A percentile compares a stretch with the other conserved stretches of the same genome.
Evolutionary conservation across 768 basidiomycete genomes (phyloP).

Genomic region (Trametes sanguinea): DNA sequence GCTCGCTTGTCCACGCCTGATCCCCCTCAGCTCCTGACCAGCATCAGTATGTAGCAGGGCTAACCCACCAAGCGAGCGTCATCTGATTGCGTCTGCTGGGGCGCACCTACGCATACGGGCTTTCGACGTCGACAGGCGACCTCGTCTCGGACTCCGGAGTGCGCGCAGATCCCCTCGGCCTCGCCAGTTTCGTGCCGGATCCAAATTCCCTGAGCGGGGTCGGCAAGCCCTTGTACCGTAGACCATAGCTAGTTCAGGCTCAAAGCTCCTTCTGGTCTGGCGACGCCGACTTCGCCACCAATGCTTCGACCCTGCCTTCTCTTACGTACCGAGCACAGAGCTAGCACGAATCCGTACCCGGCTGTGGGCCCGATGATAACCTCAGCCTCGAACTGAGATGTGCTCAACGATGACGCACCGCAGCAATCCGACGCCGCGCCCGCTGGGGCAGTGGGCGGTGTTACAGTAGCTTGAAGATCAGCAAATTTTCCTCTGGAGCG

Average conservation of each 20-base stretch:
- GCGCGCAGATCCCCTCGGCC: neutral
- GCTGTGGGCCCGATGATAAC: neutral
- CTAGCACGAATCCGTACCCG: neutral
- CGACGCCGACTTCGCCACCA: neutral
- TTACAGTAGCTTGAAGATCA: neutral
- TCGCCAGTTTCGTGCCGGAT: neutral
- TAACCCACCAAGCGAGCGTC: neutral
- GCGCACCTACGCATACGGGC: neutral
- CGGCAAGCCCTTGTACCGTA: neutral
- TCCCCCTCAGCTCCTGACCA: neutral
- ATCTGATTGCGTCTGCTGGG: neutral
- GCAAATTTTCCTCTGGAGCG: neutral
- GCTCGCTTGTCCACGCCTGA: neutral
- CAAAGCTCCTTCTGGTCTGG: neutral
- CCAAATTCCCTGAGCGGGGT: neutral
- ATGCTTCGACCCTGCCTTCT: constrained; percentile 3
- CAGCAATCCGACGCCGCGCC: neutral
- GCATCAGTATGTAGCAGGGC: neutral
- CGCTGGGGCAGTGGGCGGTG: neutral
- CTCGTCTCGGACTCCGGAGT: neutral
- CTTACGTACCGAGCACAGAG: constrained; percentile 5
- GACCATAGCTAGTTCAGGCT: neutral
- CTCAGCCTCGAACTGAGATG: neutral
- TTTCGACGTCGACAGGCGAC: neutral
- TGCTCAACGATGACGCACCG: neutral